Base-by-base conservation (phyloP, 2,329 filamentous ascomycete genomes). In the Nemania sp. region DNA sequence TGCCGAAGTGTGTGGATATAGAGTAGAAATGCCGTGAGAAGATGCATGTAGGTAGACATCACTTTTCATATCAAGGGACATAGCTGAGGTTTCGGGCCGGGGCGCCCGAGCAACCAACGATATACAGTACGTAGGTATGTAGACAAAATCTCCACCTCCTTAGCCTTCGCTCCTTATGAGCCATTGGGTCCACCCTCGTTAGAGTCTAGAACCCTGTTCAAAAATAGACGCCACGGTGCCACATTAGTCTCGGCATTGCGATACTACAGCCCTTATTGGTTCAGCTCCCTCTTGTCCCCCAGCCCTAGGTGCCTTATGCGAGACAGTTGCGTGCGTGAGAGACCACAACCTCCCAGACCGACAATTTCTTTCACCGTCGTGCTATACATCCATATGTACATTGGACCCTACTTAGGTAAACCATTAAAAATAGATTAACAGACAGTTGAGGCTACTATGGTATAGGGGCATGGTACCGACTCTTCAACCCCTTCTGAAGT, bases 201-300 rank as follows among this genome's bases (percentile, higher is more conserved):
- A 8, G 32, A 64, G 56, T 61, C 52, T 64, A 54, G 66, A 68
- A 57, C 61, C 56, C 49, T 64, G 56, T 29, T 38, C 51, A 5
- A 51, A 61, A 62, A 56, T 57, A 52, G 45, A 56, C 51, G 18
- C 56, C 56, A 56, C 32, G 20, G 52, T 32, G 61, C 66, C 51
- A 60, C 56, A 26, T 35, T 56, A 51, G 54, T 68, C 66, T 68
- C 61, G 66, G 66, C 66, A 68, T 57, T 68, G 41, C 5, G 51
- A 57, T 13, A 11, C 35, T 68, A 41, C 43, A 41, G 32, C 18
- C 35, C 32, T 65, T 6, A 56, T 68, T 65, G 57, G 62, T 27
- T 61, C 53, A 61, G 52, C 43, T 35, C 41, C 53, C 20, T 51
- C 24, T n/a, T 22, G 38, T 57, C 13, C 29, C n/a, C 64, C 32